Base-by-base conservation (phyloP, 2,329 filamentous ascomycete genomes). In the Sarocladium strictum region DNA sequence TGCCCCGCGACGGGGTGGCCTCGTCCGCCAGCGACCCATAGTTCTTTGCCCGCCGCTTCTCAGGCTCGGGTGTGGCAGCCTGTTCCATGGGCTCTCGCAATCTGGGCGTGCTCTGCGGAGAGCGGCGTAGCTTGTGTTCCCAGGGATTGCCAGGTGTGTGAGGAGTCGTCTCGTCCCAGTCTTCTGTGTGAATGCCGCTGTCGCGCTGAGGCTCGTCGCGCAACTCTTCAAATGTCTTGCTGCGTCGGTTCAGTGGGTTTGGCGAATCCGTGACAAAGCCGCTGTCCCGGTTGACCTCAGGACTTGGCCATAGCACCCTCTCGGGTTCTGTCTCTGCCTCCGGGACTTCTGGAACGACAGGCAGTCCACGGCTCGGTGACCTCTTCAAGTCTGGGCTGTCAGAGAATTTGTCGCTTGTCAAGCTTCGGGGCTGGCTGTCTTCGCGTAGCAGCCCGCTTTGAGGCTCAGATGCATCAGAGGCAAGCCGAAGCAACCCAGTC, bases 121-220 rank as follows among this genome's bases (percentile, higher is more conserved):
- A 70, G 21, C 64, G 65, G 43, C 64, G 63, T 23, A 63, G 60
- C 40, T 60, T 63, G 56, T 62, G 63, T 45, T 66, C 43, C 63
- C 59, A 54, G 63, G 41, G 53, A 57, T 55, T n/a, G 57, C 52
- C 55, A 54, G 40, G 54, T 58, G 55, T 57, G 53, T 32, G 58
- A 54, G 37, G 56, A 60, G 62, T 58, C 59, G 57, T 43, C 32
- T 74, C 74, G n/a, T 64, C 58, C 69, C 69, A 72, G 38, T 81
- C 78, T 21, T 73, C 75, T 41, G 81, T 69, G 59, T 83, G 77
- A 27, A 83, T 75, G 24, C 78, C 80, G 64, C 81, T 84, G 61
- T 85, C 81, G 41, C 77, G 74, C 50, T 72, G 67, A 27, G 66
- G 62, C 27, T 72, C 67, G 19, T 71, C 65, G 12, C 67, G 65